phyloP scores from a whole-genome alignment of 257 asterid species.

The Fraxinus americana region DNA sequence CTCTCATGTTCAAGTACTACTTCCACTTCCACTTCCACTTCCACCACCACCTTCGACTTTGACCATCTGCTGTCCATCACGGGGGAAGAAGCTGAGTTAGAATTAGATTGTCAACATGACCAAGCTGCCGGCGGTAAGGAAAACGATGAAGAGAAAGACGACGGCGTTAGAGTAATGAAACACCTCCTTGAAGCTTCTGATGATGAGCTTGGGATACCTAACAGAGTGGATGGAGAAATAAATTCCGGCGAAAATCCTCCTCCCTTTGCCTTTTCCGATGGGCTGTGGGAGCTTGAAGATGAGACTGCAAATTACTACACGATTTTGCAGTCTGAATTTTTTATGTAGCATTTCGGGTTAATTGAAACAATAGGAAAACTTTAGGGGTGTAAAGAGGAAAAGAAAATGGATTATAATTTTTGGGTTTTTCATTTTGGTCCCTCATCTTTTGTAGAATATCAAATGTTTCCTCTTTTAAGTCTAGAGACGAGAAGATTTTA shows the following conservation, averaged over 20 bases:
- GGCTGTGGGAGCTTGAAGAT: constrained; percentile 84
- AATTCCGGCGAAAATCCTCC: constrained; percentile 28
- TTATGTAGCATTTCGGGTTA: constrained; percentile 43
- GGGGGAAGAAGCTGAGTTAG: constrained; percentile 12
- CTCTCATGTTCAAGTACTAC: constrained; percentile 18
- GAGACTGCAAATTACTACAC: constrained; percentile 65
- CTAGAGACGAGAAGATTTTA: constrained; percentile 20
- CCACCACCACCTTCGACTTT: constrained; percentile 29
- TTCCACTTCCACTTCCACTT: constrained; percentile 17
- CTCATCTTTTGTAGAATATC: constrained; percentile 36
- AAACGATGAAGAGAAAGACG: constrained; percentile 37
- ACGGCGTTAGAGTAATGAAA: constrained; percentile 50
- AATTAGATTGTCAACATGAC: background rate
- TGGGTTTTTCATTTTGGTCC: constrained; percentile 41
- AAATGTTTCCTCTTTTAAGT: constrained; percentile 21
- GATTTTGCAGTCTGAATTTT: constrained; percentile 67
- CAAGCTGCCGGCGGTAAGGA: constrained; percentile 7
- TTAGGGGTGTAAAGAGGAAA: constrained; percentile 25
- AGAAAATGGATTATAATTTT: constrained; percentile 34
- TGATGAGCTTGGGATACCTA: constrained; percentile 80
- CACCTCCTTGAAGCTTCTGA: constrained; percentile 91
- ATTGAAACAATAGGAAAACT: constrained; percentile 27
- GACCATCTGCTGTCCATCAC: constrained; percentile 25
- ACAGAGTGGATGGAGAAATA: constrained; percentile 25
- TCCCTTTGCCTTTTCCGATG: constrained; percentile 37